Conservation (phyloP, 208 protist species). For the Leishmania mexicana region DNA sequence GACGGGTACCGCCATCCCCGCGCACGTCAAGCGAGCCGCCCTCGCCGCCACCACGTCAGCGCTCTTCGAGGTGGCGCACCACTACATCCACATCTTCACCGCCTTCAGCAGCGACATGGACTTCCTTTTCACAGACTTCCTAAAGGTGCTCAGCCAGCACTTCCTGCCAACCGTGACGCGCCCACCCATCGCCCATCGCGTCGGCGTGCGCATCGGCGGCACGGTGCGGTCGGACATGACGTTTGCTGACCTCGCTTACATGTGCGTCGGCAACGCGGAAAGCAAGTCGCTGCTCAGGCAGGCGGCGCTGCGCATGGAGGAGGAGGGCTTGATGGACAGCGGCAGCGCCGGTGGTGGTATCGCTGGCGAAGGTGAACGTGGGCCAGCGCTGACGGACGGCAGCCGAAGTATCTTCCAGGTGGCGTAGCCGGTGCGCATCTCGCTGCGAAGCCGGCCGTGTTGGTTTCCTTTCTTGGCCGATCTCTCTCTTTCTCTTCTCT, state of each 20-base stretch:
- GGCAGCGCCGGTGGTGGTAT: neutral
- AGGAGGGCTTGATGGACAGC: conserved; percentile 37
- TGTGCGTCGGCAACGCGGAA: conserved; percentile 67
- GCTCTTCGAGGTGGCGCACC: conserved; percentile 60
- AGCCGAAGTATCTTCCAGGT: conserved; percentile 52
- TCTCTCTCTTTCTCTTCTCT: neutral
- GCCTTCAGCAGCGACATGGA: conserved; percentile 77
- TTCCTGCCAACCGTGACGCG: conserved; percentile 47
- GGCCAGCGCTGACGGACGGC: conserved; percentile 20
- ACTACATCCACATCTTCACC: conserved; percentile 73
- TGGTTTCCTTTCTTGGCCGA: too few species aligned
- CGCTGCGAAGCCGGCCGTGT: neutral
- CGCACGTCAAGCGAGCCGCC: conserved; percentile 41
- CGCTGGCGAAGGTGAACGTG: neutral
- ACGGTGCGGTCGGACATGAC: conserved; percentile 44
- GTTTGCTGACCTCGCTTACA: conserved; percentile 78
- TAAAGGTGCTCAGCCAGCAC: conserved; percentile 57
- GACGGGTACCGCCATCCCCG: neutral
- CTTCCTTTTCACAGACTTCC: conserved; percentile 64
- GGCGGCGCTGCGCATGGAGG: conserved; percentile 74
- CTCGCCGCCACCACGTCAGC: conserved; percentile 57
- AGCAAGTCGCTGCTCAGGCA: conserved; percentile 75
- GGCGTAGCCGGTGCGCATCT: conserved; percentile 1
- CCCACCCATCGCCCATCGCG: conserved; percentile 49
- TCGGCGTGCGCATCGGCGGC: conserved; percentile 34